Evolutionary conservation across 225 moss, liverwort and hornwort species (phyloP).

Genomic region (Straminergon stramineum): DNA sequence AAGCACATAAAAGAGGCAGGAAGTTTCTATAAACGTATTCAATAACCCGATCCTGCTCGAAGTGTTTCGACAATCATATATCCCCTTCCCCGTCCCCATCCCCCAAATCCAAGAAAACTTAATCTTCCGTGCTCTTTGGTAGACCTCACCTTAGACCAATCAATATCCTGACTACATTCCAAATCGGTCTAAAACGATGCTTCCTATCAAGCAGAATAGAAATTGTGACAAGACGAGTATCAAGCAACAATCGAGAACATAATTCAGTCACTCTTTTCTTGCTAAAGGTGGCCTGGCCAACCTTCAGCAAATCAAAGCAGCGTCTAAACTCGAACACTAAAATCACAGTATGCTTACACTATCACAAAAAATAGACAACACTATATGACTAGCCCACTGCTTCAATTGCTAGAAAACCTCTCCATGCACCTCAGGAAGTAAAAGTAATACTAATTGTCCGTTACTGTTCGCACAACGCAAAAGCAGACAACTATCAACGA

Average conservation of each 20-base stretch:
- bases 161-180: not conserved
- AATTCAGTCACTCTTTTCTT: not conserved
- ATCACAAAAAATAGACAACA: not conserved
- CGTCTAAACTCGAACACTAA: not conserved
- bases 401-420: not conserved
- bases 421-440: not conserved
- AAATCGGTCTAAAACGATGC: not conserved
- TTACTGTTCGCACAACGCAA: not conserved
- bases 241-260: not conserved
- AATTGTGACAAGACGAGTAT: not conserved
- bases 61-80: not conserved
- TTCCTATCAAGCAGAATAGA: not conserved
- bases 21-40: not conserved
- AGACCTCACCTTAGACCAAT: not conserved
- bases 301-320: not conserved
- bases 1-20: not conserved
- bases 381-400: not conserved
- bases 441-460: not conserved
- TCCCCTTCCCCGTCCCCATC: not conserved
- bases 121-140: not conserved
- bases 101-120: not conserved
- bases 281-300: not conserved
- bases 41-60: not conserved
- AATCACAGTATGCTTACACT: not conserved
- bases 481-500: not conserved